These are phyloP conservation scores for Paracamarosporium sp. DNA, from an alignment of 2,329 filamentous ascomycete species.

Conservation along the genomic window DNA sequence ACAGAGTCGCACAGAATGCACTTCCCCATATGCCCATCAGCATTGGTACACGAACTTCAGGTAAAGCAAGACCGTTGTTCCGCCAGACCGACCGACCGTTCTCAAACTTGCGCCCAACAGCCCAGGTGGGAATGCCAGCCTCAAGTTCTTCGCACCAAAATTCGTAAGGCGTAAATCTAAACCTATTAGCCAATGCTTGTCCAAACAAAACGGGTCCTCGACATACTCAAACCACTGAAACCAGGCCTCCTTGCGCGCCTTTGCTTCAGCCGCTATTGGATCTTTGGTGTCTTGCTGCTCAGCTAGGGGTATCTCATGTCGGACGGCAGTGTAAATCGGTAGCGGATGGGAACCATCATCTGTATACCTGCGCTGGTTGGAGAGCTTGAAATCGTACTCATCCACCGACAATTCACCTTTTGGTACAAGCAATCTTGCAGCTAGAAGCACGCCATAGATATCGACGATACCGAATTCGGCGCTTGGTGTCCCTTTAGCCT, in stretches of 20 bases:
- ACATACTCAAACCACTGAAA: conserved; percentile 96
- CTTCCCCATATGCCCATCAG: conserved; percentile 96
- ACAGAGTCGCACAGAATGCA: conserved; percentile 93
- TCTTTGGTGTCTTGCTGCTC: conserved; percentile 50
- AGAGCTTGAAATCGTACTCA: conserved; percentile 85
- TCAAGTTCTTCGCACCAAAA: conserved; percentile 92
- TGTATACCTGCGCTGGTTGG: conserved; percentile 79
- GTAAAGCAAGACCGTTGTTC: conserved; percentile 72
- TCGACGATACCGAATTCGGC: conserved; percentile 92
- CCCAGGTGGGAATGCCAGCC: conserved; percentile 95
- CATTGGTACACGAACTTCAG: conserved; percentile 82
- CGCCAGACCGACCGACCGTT: conserved; percentile 71
- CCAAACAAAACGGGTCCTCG: not conserved
- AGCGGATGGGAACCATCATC: conserved; percentile 81
- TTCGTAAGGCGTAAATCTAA: conserved; percentile 77
- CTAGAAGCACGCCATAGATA: conserved; percentile 85
- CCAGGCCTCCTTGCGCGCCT: conserved; percentile 73
- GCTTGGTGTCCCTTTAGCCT: conserved; percentile 79
- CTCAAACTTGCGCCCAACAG: conserved; percentile 82
- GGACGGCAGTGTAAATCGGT: conserved; percentile 93
- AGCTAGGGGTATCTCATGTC: conserved; percentile 86
- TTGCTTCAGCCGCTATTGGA: conserved; percentile 48
- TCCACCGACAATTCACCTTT: conserved; percentile 81
- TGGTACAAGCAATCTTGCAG: conserved; percentile 83
- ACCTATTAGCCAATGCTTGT: conserved; percentile 8